These are phyloP conservation scores for Fragaria ananassa DNA, from an alignment of 306 rosid species.

Conservation along the genomic window DNA sequence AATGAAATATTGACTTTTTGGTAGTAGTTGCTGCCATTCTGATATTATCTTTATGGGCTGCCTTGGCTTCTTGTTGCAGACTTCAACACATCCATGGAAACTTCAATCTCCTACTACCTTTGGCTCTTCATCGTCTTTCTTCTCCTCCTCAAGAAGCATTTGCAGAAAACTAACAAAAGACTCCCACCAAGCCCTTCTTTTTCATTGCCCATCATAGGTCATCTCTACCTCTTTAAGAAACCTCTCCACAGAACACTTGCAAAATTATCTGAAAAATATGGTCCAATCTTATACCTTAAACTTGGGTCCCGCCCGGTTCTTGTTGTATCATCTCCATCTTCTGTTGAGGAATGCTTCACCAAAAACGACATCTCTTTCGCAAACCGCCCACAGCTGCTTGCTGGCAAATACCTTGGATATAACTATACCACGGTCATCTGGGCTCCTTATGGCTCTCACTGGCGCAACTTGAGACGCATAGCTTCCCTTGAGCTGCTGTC, in stretches of 20 bases:
- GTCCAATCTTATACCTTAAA: conserved; percentile 28
- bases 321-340: conserved; percentile 36
- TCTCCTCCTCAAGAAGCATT: conserved; percentile 2
- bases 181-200: conserved; percentile 35
- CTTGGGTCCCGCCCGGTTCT: conserved; percentile 35
- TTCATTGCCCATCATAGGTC: conserved; percentile 34
- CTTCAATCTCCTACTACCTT: neutral
- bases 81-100: conserved; percentile 12
- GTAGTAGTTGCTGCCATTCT: too few species aligned
- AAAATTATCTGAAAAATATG: conserved; percentile 23
- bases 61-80: too few species aligned
- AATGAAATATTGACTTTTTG: too few species aligned
- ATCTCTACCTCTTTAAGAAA: conserved; percentile 39
- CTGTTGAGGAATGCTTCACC: conserved; percentile 37
- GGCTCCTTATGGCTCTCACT: conserved; percentile 40
- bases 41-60: too few species aligned
- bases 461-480: conserved; percentile 37
- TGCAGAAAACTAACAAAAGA: neutral
- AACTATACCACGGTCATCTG: conserved; percentile 30
- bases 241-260: conserved; percentile 31
- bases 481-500: conserved; percentile 31
- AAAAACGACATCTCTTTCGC: conserved; percentile 39
- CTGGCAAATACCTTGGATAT: conserved; percentile 27
- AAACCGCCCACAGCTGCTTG: conserved; percentile 35
- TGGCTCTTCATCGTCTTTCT: neutral